Conservation (phyloP, 2,329 filamentous ascomycete genomes). For the Cadophora malorum region DNA sequence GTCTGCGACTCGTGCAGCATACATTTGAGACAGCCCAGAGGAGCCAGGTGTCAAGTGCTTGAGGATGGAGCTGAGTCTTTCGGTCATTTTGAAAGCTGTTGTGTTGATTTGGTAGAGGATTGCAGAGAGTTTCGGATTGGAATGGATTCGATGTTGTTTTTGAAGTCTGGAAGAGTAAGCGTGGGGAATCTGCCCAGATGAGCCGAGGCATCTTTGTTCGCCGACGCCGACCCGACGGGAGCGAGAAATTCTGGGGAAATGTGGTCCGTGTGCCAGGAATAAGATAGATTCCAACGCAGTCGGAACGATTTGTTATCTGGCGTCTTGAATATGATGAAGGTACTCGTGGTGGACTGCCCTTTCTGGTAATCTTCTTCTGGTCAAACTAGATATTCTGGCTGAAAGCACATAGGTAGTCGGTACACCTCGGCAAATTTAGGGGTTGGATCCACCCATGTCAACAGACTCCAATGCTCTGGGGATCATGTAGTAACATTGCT, state of each 20-base stretch:
- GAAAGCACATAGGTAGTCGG: too few relatives aligned
- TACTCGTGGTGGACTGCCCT: not conserved
- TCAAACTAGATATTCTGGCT: too few relatives aligned
- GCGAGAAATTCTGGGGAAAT: not conserved
- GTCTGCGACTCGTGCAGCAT: slow-evolving; percentile 49
- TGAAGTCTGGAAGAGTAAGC: slow-evolving; percentile 12
- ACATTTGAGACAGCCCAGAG: slow-evolving; percentile 78
- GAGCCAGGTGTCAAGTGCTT: slow-evolving; percentile 82
- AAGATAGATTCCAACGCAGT: not conserved
- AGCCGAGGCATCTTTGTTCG: slow-evolving; percentile 15
- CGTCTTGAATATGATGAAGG: not conserved
- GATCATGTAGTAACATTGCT: not conserved
- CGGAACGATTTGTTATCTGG: slow-evolving; percentile 6
- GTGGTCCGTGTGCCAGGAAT: not conserved
- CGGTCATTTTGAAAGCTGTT: slow-evolving; percentile 67
- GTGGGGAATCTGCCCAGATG: slow-evolving; percentile 10
- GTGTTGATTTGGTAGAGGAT: not conserved
- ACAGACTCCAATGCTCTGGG: not conserved
- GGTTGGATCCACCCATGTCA: not conserved
- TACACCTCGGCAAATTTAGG: not conserved
- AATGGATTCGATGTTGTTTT: slow-evolving; percentile 9
- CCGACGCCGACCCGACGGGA: slow-evolving; percentile 13
- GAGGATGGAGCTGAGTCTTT: slow-evolving; percentile 86
- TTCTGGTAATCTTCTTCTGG: not conserved
- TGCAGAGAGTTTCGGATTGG: not conserved